These are phyloP conservation scores for Sanguinoderma infundibulare DNA, from an alignment of 1,284 basidiomycete species.

Conservation along the genomic window DNA sequence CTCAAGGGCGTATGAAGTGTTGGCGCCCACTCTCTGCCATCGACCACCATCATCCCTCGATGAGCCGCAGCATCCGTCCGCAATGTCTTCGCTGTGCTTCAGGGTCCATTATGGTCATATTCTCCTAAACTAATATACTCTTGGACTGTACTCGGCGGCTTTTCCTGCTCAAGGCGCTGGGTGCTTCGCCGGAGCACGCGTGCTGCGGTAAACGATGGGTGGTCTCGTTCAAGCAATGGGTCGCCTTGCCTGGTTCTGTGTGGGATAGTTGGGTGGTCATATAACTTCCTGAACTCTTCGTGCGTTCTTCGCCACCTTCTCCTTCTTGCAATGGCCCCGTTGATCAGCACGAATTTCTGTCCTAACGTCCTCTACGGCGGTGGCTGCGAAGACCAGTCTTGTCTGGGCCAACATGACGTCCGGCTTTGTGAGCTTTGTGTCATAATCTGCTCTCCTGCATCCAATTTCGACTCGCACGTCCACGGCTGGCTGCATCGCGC, in stretches of 20 bases:
- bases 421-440: slow-evolving; percentile 23
- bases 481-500: slow-evolving; percentile 7
- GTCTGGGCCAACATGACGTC: slow-evolving; percentile 20
- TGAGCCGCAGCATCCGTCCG: neutral
- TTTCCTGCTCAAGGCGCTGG: neutral
- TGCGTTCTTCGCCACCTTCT: neutral
- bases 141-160: neutral
- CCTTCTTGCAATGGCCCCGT: neutral
- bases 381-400: slow-evolving; percentile 9
- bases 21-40: no score
- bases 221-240: no score
- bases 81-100: neutral
- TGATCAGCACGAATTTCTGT: slow-evolving; percentile 6
- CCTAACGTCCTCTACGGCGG: slow-evolving; percentile 16
- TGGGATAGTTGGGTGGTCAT: neutral
- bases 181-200: neutral
- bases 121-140: neutral
- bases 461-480: slow-evolving; percentile 13
- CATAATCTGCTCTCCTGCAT: slow-evolving; percentile 16
- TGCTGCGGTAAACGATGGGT: neutral
- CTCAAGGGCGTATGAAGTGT: no score
- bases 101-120: neutral
- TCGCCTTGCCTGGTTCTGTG: neutral
- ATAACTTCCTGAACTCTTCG: neutral
- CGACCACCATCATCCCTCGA: neutral